Evolutionary conservation across 2,329 filamentous ascomycete species (phyloP).

Genomic region (Colletotrichum scovillei): DNA sequence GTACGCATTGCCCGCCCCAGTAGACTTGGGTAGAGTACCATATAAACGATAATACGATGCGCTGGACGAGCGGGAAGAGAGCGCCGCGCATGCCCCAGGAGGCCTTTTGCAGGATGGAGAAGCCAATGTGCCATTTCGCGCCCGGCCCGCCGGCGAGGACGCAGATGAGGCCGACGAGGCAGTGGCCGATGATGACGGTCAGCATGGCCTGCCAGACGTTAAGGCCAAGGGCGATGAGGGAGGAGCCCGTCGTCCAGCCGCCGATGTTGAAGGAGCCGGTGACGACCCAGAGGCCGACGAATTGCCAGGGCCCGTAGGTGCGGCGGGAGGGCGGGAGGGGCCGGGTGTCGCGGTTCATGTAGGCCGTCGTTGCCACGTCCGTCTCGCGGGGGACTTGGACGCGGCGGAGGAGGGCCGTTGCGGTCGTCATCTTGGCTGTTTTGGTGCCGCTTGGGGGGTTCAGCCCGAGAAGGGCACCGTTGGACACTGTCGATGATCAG

Average conservation of each 20-base stretch:
- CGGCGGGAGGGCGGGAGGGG: constrained; percentile 43
- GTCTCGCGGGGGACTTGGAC: constrained; percentile 40
- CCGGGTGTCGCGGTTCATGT: constrained; percentile 44
- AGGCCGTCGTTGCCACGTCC: constrained; percentile 40
- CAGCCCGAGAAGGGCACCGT: not conserved
- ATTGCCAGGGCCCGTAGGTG: constrained; percentile 46
- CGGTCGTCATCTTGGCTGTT: not conserved
- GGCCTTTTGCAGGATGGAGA: constrained; percentile 41
- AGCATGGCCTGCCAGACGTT: constrained; percentile 44
- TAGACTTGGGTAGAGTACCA: constrained; percentile 42
- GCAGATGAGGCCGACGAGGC: constrained; percentile 41
- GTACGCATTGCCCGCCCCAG: constrained; percentile 42
- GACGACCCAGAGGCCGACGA: constrained; percentile 46
- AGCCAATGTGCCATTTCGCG: constrained; percentile 44
- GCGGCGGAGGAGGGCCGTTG: constrained; percentile 27
- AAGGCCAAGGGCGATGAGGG: constrained; percentile 42
- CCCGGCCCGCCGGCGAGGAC: constrained; percentile 41
- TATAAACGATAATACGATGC: constrained; percentile 41
- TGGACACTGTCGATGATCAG: not conserved
- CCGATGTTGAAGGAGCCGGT: constrained; percentile 48
- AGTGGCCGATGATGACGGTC: constrained; percentile 40
- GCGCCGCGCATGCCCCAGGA: constrained; percentile 43
- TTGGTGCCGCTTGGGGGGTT: not conserved
- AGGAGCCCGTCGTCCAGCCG: constrained; percentile 46
- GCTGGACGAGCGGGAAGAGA: constrained; percentile 41